These are phyloP conservation scores for Fraxinus sp. DNA, from an alignment of 305 asterid genomes.

Conservation along the genomic window DNA sequence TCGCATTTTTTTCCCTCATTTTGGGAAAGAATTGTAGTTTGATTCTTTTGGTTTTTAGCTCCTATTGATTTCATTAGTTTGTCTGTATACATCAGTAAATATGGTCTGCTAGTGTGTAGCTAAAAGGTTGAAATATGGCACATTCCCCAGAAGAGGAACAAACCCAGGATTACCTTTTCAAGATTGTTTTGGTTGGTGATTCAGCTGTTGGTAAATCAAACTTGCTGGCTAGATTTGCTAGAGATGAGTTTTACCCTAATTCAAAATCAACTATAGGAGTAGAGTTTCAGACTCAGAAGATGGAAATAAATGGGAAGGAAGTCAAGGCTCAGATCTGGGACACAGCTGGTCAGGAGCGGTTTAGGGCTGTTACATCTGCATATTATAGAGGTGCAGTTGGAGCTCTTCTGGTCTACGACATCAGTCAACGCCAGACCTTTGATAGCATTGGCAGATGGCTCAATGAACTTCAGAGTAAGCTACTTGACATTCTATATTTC, in stretches of 20 bases:
- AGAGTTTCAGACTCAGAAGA: slow-evolving; percentile 89
- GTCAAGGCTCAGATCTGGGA: slow-evolving; percentile 94
- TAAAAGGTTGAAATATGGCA: slow-evolving; percentile 53
- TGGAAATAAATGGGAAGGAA: slow-evolving; percentile 75
- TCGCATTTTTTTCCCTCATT: background rate
- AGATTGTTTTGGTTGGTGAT: slow-evolving; percentile 82
- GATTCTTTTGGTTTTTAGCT: slow-evolving; percentile 14
- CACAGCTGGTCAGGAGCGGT: slow-evolving; percentile 96
- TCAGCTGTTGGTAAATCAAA: slow-evolving; percentile 95
- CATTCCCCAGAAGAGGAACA: slow-evolving; percentile 56
- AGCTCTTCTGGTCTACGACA: slow-evolving; percentile 86
- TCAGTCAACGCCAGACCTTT: slow-evolving; percentile 75
- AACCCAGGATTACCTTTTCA: slow-evolving; percentile 87
- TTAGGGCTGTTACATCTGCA: slow-evolving; percentile 93
- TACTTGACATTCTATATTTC: background rate
- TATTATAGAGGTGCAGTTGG: slow-evolving; percentile 93
- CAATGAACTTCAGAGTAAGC: slow-evolving; percentile 87
- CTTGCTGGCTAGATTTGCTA: slow-evolving; percentile 83
- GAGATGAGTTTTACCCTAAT: slow-evolving; percentile 79
- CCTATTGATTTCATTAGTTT: background rate
- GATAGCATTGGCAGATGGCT: slow-evolving; percentile 85
- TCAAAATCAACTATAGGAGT: slow-evolving; percentile 89
- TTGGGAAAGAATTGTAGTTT: slow-evolving; percentile 2
- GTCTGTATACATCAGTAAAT: slow-evolving; percentile 12
- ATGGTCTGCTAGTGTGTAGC: slow-evolving; percentile 37